phyloP scores from a whole-genome alignment of 805 yeast species.

The Blastobotrys robertii region DNA sequence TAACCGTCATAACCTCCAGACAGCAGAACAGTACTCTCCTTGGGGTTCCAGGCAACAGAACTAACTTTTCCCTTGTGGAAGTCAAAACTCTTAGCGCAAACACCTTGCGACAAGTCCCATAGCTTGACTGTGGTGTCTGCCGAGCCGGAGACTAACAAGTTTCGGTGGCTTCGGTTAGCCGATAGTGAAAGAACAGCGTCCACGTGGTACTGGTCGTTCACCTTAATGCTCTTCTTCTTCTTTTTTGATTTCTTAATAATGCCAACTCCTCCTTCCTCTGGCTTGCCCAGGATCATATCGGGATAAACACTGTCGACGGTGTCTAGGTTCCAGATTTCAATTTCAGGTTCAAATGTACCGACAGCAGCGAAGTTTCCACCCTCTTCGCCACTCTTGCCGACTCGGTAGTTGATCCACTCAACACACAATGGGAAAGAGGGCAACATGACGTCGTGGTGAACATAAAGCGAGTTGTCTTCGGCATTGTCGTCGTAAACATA shows the following conservation, averaged over 20 bases:
- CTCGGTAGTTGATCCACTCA: conserved; percentile 83
- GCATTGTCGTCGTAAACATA: conserved; percentile 93
- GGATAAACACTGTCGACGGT: conserved; percentile 91
- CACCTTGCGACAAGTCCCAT: conserved; percentile 78
- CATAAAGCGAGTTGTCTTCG: conserved; percentile 66
- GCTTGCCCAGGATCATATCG: conserved; percentile 82
- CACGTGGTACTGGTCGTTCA: conserved; percentile 69
- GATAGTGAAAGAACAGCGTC: conserved; percentile 88
- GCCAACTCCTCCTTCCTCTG: conserved; percentile 32
- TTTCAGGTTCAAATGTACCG: conserved; percentile 95
- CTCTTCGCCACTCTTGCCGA: conserved; percentile 32
- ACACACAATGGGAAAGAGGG: conserved; percentile 96
- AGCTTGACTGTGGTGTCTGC: conserved; percentile 91
- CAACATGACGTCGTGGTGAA: conserved; percentile 93
- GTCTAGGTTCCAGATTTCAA: conserved; percentile 95
- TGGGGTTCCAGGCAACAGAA: conserved; percentile 74
- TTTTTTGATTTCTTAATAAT: conserved; percentile 40
- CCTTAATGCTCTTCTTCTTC: conserved; percentile 40
- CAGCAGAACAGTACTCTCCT: conserved; percentile 42
- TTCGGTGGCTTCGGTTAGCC: conserved; percentile 71
- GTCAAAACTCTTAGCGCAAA: conserved; percentile 69
- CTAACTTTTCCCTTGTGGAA: conserved; percentile 81
- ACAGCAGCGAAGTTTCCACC: conserved; percentile 89
- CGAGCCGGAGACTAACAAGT: conserved; percentile 85
- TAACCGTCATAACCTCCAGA: conserved; percentile 93